Conservation (phyloP, 83 land plant species). For the Thuja plicata region DNA sequence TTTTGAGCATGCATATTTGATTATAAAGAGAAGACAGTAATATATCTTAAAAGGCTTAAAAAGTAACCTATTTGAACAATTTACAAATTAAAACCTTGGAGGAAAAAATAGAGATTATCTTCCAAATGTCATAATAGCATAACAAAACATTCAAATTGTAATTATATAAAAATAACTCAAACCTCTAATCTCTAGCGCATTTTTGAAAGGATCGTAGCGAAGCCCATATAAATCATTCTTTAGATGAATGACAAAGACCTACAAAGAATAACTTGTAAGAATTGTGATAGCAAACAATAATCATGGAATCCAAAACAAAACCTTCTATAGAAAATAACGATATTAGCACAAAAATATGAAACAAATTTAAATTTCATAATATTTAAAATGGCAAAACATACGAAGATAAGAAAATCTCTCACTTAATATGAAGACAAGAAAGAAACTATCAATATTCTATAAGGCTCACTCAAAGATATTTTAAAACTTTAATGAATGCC, state of each 20-base stretch:
- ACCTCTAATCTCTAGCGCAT: conserved; percentile 97
- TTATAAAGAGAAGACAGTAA: neutral
- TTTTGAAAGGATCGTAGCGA: conserved; percentile 88
- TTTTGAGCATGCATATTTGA: neutral
- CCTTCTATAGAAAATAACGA: neutral
- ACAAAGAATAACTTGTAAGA: conserved; percentile 10
- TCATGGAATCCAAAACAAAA: neutral
- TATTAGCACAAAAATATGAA: neutral
- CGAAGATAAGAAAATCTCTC: neutral
- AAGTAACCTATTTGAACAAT: neutral
- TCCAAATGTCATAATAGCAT: neutral
- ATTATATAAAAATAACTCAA: neutral
- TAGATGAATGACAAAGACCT: conserved; percentile 75
- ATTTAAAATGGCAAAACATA: neutral
- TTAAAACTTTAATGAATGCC: neutral
- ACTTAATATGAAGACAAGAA: no score
- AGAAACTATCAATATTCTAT: neutral
- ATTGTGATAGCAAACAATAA: neutral
- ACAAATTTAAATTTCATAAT: neutral
- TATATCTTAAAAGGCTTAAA: neutral
- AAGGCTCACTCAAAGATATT: neutral
- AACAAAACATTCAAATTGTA: neutral
- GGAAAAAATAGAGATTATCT: neutral
- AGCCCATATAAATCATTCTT: conserved; percentile 87
- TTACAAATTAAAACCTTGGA: neutral